Conservation (phyloP, 331 rosid species). For the Saraca asoca region DNA sequence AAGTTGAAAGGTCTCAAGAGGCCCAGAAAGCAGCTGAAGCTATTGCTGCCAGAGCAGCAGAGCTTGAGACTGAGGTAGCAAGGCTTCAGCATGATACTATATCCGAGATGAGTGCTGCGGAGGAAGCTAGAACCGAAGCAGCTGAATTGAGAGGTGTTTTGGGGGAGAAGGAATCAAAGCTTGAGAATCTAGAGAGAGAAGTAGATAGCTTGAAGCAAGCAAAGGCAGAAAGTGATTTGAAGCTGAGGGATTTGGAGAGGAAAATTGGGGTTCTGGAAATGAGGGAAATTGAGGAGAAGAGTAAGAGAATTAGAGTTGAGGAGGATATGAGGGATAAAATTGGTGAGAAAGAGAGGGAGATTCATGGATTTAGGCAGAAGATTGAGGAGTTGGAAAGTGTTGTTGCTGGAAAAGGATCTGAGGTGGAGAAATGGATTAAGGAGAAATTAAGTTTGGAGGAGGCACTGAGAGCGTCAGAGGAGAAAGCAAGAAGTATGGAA, state of each 20-base stretch:
- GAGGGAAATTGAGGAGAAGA: constrained; percentile 82
- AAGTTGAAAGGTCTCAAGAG: constrained; percentile 47
- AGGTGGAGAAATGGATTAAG: constrained; percentile 45
- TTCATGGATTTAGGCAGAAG: constrained; percentile 39
- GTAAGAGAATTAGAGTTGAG: constrained; percentile 74
- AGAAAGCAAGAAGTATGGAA: constrained; percentile 52
- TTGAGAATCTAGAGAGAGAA: constrained; percentile 58
- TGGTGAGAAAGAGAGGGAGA: constrained; percentile 66
- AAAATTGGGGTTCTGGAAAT: constrained; percentile 68
- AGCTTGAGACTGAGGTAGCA: constrained; percentile 69
- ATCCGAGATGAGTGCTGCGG: constrained; percentile 45
- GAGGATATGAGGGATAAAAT: constrained; percentile 75
- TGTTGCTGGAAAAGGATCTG: constrained; percentile 35
- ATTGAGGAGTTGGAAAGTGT: constrained; percentile 50
- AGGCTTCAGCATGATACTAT: constrained; percentile 79
- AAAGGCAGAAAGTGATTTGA: constrained; percentile 57
- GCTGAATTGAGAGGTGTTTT: constrained; percentile 49
- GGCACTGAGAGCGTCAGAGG: constrained; percentile 45
- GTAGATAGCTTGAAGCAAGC: constrained; percentile 50
- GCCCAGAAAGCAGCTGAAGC: constrained; percentile 44
- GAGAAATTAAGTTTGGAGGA: constrained; percentile 52
- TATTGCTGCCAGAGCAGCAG: constrained; percentile 65
- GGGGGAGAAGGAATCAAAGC: constrained; percentile 53
- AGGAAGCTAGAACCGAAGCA: constrained; percentile 51
- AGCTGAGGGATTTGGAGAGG: constrained; percentile 81